Evolutionary conservation across 768 basidiomycete genomes (phyloP).

Genomic region (Russula dissimulans): DNA sequence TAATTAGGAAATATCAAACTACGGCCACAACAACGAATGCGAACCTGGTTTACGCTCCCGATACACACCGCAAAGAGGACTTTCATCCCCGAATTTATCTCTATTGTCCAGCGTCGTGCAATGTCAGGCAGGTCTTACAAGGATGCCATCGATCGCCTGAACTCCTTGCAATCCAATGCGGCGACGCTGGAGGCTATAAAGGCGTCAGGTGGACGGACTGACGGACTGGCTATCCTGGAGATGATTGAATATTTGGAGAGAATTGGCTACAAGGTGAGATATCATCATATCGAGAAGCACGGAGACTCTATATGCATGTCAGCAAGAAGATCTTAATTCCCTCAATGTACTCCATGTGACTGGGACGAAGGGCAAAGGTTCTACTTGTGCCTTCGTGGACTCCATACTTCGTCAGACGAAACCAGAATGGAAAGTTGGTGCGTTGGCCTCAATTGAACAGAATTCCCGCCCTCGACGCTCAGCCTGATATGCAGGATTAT

Average conservation of each 20-base stretch:
- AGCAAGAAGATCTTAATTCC: constrained; percentile 77
- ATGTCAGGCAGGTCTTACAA: constrained; percentile 64
- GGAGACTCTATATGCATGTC: constrained; percentile 1
- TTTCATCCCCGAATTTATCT: background rate
- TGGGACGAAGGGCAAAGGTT: constrained; percentile 98
- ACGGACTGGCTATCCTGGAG: constrained; percentile 65
- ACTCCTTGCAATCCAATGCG: constrained; percentile 86
- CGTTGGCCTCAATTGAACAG: constrained; percentile 19
- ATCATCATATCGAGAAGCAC: constrained; percentile 17
- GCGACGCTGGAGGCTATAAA: constrained; percentile 81
- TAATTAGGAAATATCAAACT: background rate
- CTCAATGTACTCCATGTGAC: constrained; percentile 95
- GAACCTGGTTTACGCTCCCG: background rate
- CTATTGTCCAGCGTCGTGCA: constrained; percentile 20
- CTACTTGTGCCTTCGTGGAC: constrained; percentile 88
- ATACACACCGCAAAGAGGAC: background rate
- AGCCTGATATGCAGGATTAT: constrained; percentile 52
- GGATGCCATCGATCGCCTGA: constrained; percentile 65
- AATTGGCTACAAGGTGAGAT: constrained; percentile 75
- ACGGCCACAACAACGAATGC: constrained; percentile 1
- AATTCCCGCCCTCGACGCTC: background rate
- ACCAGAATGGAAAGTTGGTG: constrained; percentile 77
- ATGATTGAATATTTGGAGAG: constrained; percentile 83
- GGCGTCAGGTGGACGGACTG: constrained; percentile 54
- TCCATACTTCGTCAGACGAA: constrained; percentile 70